Evolutionary conservation across 306 rosid species (phyloP).

Genomic region (Clitoria ternatea): DNA sequence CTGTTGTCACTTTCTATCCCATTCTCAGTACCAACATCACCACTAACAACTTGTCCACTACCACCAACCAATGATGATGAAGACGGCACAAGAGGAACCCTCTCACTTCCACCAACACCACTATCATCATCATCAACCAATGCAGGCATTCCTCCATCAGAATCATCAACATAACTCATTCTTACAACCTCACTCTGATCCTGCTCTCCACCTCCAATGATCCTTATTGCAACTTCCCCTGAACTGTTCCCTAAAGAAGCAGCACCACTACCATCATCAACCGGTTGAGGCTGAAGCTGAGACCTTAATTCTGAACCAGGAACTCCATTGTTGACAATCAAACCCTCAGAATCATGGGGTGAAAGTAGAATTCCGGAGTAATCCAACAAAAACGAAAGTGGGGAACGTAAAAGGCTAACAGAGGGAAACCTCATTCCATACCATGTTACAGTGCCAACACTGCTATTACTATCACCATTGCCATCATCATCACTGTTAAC

Average conservation of each 20-base stretch:
- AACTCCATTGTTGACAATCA: conserved; percentile 35
- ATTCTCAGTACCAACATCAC: conserved; percentile 21
- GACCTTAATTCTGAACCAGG: conserved; percentile 20
- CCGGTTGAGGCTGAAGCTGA: conserved; percentile 8
- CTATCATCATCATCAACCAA: conserved; percentile 30
- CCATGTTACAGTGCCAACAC: conserved; percentile 11
- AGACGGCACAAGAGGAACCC: conserved; percentile 46
- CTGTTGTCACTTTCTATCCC: conserved; percentile 37
- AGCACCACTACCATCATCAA: neutral
- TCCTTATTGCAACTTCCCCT: conserved; percentile 61
- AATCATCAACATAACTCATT: conserved; percentile 28
- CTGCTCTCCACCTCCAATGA: conserved; percentile 45
- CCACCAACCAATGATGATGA: conserved; percentile 17
- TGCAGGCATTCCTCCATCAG: conserved; percentile 24
- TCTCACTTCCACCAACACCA: conserved; percentile 30
- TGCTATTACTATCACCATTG: neutral
- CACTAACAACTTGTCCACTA: too few relatives aligned
- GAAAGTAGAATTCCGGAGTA: conserved; percentile 47
- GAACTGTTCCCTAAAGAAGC: conserved; percentile 30
- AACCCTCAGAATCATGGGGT: conserved; percentile 31
- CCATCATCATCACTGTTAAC: too few relatives aligned
- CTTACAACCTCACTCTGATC: conserved; percentile 28
- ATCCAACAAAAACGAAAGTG: conserved; percentile 53
- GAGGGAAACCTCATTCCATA: conserved; percentile 40
- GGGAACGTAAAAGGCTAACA: conserved; percentile 43